Base-by-base conservation (phyloP, 495 filamentous ascomycete genomes). In the Neurospora sp. region DNA sequence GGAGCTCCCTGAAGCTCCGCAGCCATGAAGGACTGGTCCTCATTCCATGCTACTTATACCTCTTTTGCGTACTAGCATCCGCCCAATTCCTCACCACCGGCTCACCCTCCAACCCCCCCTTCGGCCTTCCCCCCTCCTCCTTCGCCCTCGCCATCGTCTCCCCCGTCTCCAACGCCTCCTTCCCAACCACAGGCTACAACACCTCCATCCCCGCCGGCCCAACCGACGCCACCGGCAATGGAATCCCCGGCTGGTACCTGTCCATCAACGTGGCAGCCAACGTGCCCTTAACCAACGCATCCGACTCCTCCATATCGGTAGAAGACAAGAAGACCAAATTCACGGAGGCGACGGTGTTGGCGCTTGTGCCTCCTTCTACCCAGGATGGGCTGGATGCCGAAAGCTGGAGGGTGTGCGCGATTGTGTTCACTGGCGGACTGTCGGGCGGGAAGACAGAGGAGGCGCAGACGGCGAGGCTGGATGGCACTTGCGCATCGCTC, bases 341-440 rank as follows among this genome's bases (percentile, higher is more conserved):
- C 48, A 42, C 73, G 2, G 62, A 73, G 8, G 73, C 73, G 0
- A 70, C 77, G 1, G 69, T 69, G 1, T 20, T 78, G 10, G 54
- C 71, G 4, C 72, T 78, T 40, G 69, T 54, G 2, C 75, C 74
- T 10, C 74, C 75, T 27, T 70, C 54, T 9, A 39, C 9, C 11
- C 16, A 73, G 16, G 1, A 31, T 1, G 62, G 23, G 1, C 73
- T 48, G 3, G 70, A 74, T 18, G 40, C 6, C 6, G 72, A 40
- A 6, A 69, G 42, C 39, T 78, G 75, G 75, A 35, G 72, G 39
- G 59, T 78, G 8, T 77, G 77, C 44, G 75, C 72, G 1, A 66
- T 77, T 8, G 75, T 78, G 11, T 78, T 78, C 31, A 70, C 69
- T 0, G 72, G 44, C 2, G 75, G 77, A 0, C n/a, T 78, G 42